These are phyloP conservation scores for Xylariaceae sp. DNA, from an alignment of 2,329 filamentous ascomycete genomes.

Conservation along the genomic window DNA sequence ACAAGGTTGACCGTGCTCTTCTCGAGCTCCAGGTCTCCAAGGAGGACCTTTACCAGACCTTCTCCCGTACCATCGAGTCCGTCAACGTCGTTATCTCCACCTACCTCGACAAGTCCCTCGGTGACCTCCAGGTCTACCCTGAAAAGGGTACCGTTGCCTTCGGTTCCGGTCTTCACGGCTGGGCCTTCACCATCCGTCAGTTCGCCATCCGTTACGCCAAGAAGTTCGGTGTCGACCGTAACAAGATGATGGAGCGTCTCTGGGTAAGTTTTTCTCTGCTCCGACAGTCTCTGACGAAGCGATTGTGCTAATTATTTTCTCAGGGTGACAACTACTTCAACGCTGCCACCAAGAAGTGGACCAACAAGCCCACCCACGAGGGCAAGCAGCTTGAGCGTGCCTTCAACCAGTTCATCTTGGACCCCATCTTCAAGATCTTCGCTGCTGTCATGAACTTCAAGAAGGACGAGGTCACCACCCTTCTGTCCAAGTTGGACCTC, in stretches of 20 bases:
- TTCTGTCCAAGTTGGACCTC: slow-evolving; percentile 90
- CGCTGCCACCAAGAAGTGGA: slow-evolving; percentile 99
- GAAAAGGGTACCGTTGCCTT: slow-evolving; percentile 97
- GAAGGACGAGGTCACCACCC: slow-evolving; percentile 78
- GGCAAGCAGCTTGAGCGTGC: slow-evolving; percentile 92
- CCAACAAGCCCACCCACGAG: slow-evolving; percentile 75
- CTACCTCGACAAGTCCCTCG: slow-evolving; percentile 93
- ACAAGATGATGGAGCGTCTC: slow-evolving; percentile 99
- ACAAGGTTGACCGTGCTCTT: slow-evolving; percentile 99
- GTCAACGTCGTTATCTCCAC: slow-evolving; percentile 99
- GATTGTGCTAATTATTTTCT: slow-evolving; percentile 19
- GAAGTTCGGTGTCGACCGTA: slow-evolving; percentile 99
- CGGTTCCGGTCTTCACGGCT: slow-evolving; percentile 99
- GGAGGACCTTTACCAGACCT: slow-evolving; percentile 99
- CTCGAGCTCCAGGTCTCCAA: slow-evolving; percentile 98
- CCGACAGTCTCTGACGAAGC: slow-evolving; percentile 13
- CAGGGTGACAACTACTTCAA: slow-evolving; percentile 99
- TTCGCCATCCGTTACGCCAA: slow-evolving; percentile 95
- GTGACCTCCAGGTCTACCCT: slow-evolving; percentile 98
- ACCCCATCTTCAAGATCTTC: slow-evolving; percentile 99
- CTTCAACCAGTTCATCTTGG: slow-evolving; percentile 99
- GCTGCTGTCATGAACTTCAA: slow-evolving; percentile 95
- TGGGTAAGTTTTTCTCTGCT: slow-evolving; percentile 59
- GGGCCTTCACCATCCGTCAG: slow-evolving; percentile 98
- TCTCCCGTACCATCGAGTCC: slow-evolving; percentile 98